Evolutionary conservation across 108 stramenopile genomes (phyloP).

Genomic region (Schizochytrium sp.): DNA sequence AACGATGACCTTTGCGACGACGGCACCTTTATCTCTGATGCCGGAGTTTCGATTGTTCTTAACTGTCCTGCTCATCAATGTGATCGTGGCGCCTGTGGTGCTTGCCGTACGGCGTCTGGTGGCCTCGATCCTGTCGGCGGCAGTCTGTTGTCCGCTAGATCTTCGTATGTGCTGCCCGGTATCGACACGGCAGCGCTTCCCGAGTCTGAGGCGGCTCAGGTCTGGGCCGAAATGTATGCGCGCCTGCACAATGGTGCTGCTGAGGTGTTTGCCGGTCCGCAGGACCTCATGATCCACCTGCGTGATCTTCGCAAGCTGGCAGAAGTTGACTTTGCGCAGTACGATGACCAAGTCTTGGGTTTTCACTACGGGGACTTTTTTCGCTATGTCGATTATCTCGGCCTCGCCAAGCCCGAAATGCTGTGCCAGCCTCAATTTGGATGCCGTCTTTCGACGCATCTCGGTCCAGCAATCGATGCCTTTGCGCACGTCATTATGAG

Average conservation of each 20-base stretch:
- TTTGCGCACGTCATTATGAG: constrained; percentile 9
- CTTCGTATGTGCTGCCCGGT: not conserved
- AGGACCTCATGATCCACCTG: not conserved
- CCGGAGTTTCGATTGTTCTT: not conserved
- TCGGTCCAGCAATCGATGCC: not conserved
- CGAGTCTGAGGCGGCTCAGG: not conserved
- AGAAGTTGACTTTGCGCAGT: not conserved
- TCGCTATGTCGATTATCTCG: not conserved
- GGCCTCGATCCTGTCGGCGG: no score
- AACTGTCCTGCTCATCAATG: not conserved
- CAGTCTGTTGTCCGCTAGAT: no score
- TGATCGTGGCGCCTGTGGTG: constrained; percentile 6
- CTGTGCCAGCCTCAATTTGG: not conserved
- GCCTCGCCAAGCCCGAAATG: not conserved
- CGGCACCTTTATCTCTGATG: not conserved
- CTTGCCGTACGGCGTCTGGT: not conserved
- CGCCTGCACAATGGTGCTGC: not conserved
- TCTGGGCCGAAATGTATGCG: not conserved
- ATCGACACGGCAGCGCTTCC: not conserved
- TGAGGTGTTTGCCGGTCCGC: not conserved
- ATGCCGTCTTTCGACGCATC: not conserved
- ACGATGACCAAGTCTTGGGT: not conserved
- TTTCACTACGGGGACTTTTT: not conserved
- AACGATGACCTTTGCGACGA: not conserved
- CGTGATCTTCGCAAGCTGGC: not conserved